Base-by-base conservation (phyloP, 1,139 yeast species). In the Geotrichum cucujoidarum region DNA sequence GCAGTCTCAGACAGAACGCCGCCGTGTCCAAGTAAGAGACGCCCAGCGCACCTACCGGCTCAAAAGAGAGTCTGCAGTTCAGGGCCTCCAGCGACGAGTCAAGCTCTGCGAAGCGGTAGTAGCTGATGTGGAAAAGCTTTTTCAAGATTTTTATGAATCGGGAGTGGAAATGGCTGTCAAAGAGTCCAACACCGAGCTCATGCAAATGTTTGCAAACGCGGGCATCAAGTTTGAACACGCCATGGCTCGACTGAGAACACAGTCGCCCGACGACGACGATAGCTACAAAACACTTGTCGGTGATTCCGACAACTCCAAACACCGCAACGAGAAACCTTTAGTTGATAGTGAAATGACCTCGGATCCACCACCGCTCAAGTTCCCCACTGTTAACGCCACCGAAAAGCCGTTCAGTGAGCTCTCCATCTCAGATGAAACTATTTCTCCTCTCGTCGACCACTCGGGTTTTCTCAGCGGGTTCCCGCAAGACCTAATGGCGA, bases 11-110 rank as follows among this genome's bases (percentile, higher is more conserved):
- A 45, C 51, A 13, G 53, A 50, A 41, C 49, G 53, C 27, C 44
- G 53, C 36, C 30, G 53, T 14, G 53, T 51, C 8, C 53, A 51
- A 31, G 49, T 51, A n/a, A 33, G 53, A 13, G 51, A 51, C 27
- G 53, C 53, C 1, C 53, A 51, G 32, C 32, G 49, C 22, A 51
- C 53, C 6, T 51, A 51, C 40, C 43, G 53, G 1, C 35, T 51
- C 7, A 45, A 48, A 22, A 51, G 48, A 24, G 53, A 51, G 17
- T 45, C 51, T n/a, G 49, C 51, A 20, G 38, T 43, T 10, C 48
- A 40, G 8, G 38, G 38, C 20, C 46, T 51, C 8, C 44, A 47
- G 35, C 24, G 32, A 20, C 36, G 49, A n/a, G 53, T 48, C 6
- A 16, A 14, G 6, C 17, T 40, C 10, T 36, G 48, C 1, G 49